Evolutionary conservation across 495 filamentous ascomycete genomes (phyloP), one percentile per base, ranked within the genome.

Genomic region (Penicillium alfredii): DNA sequence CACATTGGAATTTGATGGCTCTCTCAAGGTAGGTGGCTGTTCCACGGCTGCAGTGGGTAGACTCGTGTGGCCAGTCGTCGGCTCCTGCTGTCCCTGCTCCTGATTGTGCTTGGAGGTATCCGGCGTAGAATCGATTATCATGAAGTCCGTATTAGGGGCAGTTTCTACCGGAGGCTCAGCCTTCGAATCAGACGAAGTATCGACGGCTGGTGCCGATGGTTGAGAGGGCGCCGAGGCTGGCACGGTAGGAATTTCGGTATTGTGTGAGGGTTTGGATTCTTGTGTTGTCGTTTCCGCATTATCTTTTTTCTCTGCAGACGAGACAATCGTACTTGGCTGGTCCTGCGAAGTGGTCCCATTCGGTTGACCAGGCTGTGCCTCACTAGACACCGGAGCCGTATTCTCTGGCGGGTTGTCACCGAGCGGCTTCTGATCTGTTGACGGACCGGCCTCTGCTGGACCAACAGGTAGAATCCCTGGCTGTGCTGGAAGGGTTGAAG

Each of bases 351-450:
- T 4, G 8, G 9, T 28, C 10, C 35, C 23, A 24, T 12, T 13
- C n/a, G 40, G 19, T 27, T 38, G 31, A 29, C 10, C 20, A 12
- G 18, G 15, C 16, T 42, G 36, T 23, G 9, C 32, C 13, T 32
- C 38, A 4, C 13, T 33, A 36, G 56, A 35, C 15, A 16, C 18
- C 13, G 6, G 31, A 33, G 31, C 8, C 18, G 31, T 4, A 7
- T 9, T 33, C 12, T 20, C 31, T 12, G 22, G 7, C 10, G 28
- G 9, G 12, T 28, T 27, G 6, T 18, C 15, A 15, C 17, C 30
- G 17, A 14, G 3, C 6, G 33, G 13, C 11, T 28, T 33, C 21
- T 19, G 38, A 14, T 27, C 28, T n/a, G 33, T 5, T 0, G 31
- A 13, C 13, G 25, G 10, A 22, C n/a, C 26, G 12, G 32, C 21